A percentile compares a stretch with the other conserved stretches of the same genome.
phyloP scores from a whole-genome alignment of 2,329 filamentous ascomycete genomes.

The Fusarium chuoi region DNA sequence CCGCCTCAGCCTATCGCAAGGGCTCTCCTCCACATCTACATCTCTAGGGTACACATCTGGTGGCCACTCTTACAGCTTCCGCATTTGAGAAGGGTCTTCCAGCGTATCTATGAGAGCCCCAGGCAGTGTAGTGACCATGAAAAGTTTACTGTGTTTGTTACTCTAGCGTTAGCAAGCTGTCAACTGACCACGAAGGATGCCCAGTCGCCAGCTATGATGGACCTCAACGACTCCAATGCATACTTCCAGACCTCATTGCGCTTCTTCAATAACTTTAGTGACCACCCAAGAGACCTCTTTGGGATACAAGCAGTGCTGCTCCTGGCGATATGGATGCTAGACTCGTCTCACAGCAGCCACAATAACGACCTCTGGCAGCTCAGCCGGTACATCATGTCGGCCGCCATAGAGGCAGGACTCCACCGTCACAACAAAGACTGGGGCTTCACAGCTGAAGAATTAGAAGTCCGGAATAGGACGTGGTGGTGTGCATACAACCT shows the following conservation, averaged over 20 bases:
- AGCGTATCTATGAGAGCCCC: background rate
- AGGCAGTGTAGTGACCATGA: background rate
- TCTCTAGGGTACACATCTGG: background rate
- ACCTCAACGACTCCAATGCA: background rate
- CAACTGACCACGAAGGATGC: background rate
- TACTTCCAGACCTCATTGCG: background rate
- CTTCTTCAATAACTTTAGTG: background rate
- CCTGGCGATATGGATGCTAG: background rate
- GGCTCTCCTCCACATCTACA: background rate
- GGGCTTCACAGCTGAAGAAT: background rate
- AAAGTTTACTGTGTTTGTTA: background rate
- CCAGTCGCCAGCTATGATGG: background rate
- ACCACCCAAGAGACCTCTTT: background rate
- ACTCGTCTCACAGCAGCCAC: background rate
- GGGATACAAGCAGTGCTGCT: background rate
- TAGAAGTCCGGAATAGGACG: background rate
- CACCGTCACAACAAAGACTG: constrained; percentile 1
- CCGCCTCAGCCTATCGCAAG: background rate
- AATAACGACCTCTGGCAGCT: constrained; percentile 8
- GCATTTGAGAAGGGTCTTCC: background rate
- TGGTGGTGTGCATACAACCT: constrained; percentile 13
- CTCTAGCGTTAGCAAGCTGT: background rate
- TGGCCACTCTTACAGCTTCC: constrained; percentile 6
- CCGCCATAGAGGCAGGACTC: background rate
- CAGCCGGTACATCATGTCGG: constrained; percentile 4